Evolutionary conservation across 805 yeast genomes (phyloP), one percentile per base, ranked within the genome.

Genomic region (Metschnikowia drakensbergensis): DNA sequence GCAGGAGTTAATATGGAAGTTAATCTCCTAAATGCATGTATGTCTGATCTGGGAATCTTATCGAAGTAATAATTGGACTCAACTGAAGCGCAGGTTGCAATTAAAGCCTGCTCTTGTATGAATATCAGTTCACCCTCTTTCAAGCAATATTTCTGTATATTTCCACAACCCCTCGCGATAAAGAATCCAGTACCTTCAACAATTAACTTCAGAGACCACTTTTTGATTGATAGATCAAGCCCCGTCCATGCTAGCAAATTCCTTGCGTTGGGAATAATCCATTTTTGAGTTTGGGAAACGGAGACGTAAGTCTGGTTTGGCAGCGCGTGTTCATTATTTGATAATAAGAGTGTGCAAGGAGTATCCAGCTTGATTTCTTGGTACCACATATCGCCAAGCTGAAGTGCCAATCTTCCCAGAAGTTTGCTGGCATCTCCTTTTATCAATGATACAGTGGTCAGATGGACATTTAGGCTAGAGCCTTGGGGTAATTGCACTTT

Each of bases 191-290:
- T 22, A 6, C 54, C 52, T 25, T 37, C 35, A 13, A 48, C 25
- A 25, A 13, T n/a, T 23, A 51, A 33, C 7, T n/a, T 34, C 10
- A 32, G 17, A 8, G 33, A 26, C 10, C 27, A 13, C 11, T 38
- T 46, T 4, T 22, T 27, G 22, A 50, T 25, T 9, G 36, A 34
- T 6, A 53, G 23, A 37, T 54, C 56, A 25, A 31, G 40, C 2
- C 57, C 57, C 5, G 51, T 34, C 58, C 58, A 54, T 2, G 53
- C 54, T 8, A 48, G 43, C 13, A 54, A 42, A 40, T 35, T 22
- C 3, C 43, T 37, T 6, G 42, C 8, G 22, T 38, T 32, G 6
- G 26, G 22, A 22, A 53, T 33, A 3, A 22, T 37, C 58, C 58
- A 54, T 6, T 13, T 31, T 29, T 50, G 51, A 7, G 35, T 41